Percentiles rank a stretch among this genome's conserved stretches.
These are phyloP conservation scores for Hyaloscypha variabilis DNA, from an alignment of 495 filamentous ascomycete genomes.

Conservation along the genomic window DNA sequence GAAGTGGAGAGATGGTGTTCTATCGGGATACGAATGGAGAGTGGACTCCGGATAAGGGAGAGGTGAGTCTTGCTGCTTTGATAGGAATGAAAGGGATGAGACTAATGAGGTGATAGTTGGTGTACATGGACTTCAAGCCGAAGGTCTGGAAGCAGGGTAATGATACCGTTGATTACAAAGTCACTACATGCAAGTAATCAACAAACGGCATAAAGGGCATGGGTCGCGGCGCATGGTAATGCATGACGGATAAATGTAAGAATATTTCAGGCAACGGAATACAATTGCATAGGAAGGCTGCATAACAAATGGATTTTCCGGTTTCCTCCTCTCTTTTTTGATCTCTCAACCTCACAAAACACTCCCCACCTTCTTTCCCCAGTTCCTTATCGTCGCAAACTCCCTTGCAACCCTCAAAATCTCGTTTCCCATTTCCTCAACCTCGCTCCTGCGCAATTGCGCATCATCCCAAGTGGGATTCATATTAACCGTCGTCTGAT, in stretches of 20 bases:
- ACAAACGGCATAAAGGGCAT: neutral
- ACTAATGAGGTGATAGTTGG: constrained; percentile 30
- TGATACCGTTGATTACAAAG: constrained; percentile 40
- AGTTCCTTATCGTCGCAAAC: neutral
- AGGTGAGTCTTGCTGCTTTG: constrained; percentile 27
- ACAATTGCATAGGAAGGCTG: too few species aligned
- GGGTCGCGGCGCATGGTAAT: too few species aligned
- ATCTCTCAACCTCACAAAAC: neutral
- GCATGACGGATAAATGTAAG: too few species aligned
- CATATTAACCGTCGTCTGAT: neutral
- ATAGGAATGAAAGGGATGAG: neutral
- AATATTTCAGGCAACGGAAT: too few species aligned
- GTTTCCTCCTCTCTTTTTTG: too few species aligned
- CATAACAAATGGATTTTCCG: too few species aligned
- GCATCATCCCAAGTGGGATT: constrained; percentile 4
- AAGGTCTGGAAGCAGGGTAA: constrained; percentile 42
- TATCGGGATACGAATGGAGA: constrained; percentile 45
- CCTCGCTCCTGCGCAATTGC: neutral
- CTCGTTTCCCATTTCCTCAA: neutral
- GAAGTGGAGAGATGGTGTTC: constrained; percentile 39
- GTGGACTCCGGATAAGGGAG: constrained; percentile 40
- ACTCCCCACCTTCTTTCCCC: neutral
- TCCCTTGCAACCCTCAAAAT: neutral
- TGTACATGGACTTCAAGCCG: constrained; percentile 45
- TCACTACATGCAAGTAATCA: constrained; percentile 40